Evolutionary conservation across 768 basidiomycete genomes (phyloP).

Genomic region (Scleroderma bovista): DNA sequence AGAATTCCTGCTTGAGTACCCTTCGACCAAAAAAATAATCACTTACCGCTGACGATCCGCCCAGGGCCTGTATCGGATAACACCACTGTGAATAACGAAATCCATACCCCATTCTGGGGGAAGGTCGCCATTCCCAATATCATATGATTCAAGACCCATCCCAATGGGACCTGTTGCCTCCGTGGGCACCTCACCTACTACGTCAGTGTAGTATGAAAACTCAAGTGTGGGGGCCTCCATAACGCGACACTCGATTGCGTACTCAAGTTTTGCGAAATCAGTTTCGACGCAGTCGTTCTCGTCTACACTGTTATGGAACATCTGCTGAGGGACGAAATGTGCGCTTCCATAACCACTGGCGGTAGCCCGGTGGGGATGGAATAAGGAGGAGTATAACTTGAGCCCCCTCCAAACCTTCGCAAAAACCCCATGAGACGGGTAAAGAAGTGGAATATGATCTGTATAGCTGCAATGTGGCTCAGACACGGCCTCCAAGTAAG

Average conservation of each 20-base stretch:
- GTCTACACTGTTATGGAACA: conserved; percentile 32
- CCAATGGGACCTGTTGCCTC: conserved; percentile 24
- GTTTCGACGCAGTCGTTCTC: conserved; percentile 49
- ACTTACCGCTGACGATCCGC: conserved; percentile 84
- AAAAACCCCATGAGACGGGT: conserved; percentile 37
- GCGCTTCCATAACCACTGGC: conserved; percentile 2
- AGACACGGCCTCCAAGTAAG: background rate
- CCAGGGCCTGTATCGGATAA: conserved; percentile 90
- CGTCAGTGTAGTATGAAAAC: conserved; percentile 82
- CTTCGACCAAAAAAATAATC: background rate
- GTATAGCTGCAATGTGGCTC: conserved; percentile 18
- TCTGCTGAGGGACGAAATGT: conserved; percentile 4
- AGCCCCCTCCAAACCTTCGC: conserved; percentile 53
- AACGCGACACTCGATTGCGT: conserved; percentile 82
- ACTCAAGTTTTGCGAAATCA: conserved; percentile 62
- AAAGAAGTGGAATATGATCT: conserved; percentile 23
- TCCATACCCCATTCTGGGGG: conserved; percentile 95
- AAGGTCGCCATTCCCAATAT: conserved; percentile 82
- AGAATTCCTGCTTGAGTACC: conserved; percentile 1
- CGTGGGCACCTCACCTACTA: conserved; percentile 67
- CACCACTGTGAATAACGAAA: conserved; percentile 69
- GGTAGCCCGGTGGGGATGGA: conserved; percentile 13
- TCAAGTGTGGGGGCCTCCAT: conserved; percentile 75
- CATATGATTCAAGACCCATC: conserved; percentile 42
- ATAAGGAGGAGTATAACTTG: conserved; percentile 36